A percentile compares a stretch with the other conserved stretches of the same genome.
Conservation (phyloP, 306 rosid genomes). For the Senna tora region DNA sequence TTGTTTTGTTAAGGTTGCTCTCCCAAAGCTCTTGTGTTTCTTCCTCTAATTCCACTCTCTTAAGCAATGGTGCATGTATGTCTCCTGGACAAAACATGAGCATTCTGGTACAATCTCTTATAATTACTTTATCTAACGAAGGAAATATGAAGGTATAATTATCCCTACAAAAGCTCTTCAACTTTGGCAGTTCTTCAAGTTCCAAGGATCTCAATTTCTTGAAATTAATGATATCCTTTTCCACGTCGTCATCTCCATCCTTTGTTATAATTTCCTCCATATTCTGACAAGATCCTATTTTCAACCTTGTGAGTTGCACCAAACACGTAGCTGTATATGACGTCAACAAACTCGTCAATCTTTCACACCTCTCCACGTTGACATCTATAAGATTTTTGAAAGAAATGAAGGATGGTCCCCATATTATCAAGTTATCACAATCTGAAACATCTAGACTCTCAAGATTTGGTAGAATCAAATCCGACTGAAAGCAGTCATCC, state of each 20-base stretch:
- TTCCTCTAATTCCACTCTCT: not conserved
- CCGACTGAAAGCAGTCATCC: not conserved
- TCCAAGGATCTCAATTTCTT: not conserved
- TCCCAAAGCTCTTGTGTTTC: not conserved
- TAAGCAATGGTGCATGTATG: not conserved
- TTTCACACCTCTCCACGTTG: accelerated
- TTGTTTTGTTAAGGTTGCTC: not conserved
- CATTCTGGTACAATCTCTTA: not conserved
- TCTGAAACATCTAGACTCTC: too few relatives aligned
- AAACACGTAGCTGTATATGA: not conserved
- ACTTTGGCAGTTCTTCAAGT: accelerated
- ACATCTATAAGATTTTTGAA: not conserved
- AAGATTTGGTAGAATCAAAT: too few relatives aligned
- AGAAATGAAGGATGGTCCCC: not conserved
- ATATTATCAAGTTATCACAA: not conserved
- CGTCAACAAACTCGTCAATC: not conserved
- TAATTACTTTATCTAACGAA: not conserved
- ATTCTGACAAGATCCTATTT: accelerated
- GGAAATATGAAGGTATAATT: not conserved
- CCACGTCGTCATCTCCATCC: not conserved
- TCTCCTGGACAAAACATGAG: not conserved
- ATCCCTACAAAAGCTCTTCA: not conserved
- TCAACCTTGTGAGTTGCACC: not conserved
- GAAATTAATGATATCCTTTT: not conserved
- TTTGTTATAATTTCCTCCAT: not conserved